Evolutionary conservation across 2,329 filamentous ascomycete genomes (phyloP).

Genomic region (Dactylella cylindrospora): DNA sequence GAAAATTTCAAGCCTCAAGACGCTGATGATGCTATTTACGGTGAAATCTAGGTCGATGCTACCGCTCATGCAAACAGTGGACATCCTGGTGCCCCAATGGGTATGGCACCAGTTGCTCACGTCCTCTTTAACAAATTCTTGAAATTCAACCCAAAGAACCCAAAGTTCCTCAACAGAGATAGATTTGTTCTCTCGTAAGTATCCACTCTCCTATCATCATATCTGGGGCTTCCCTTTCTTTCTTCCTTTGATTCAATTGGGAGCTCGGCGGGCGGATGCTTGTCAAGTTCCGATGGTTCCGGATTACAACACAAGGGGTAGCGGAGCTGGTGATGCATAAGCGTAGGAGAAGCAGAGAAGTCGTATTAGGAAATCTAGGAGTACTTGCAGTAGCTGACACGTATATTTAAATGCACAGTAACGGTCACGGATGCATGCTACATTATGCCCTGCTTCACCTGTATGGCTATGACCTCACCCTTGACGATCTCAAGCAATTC

Average conservation of each 20-base stretch:
- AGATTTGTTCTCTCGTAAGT: slow-evolving; percentile 98
- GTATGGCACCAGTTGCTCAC: slow-evolving; percentile 91
- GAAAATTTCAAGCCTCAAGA: slow-evolving; percentile 20
- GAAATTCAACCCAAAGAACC: slow-evolving; percentile 99
- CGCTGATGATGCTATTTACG: slow-evolving; percentile 2
- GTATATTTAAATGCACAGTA: slow-evolving; percentile 61
- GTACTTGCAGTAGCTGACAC: not conserved
- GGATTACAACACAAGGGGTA: slow-evolving; percentile 6
- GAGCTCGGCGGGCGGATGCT: not conserved
- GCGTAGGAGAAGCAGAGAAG: no score
- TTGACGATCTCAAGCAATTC: slow-evolving; percentile 96
- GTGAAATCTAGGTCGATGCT: slow-evolving; percentile 80
- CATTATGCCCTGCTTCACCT: slow-evolving; percentile 98
- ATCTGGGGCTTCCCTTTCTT: slow-evolving; percentile 4
- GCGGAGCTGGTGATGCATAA: not conserved
- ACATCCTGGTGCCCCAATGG: slow-evolving; percentile 98
- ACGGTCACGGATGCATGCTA: slow-evolving; percentile 99
- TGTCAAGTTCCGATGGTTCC: not conserved
- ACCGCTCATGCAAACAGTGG: slow-evolving; percentile 94
- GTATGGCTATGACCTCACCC: slow-evolving; percentile 80
- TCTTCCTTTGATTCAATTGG: not conserved
- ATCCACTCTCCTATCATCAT: not conserved
- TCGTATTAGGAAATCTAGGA: no score
- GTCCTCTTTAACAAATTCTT: slow-evolving; percentile 99
- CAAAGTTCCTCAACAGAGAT: slow-evolving; percentile 94